Percentiles rank a stretch among this genome's conserved stretches.
phyloP scores from a whole-genome alignment of 192 early-diverging fungal species.

The Entomortierella beljakovae region DNA sequence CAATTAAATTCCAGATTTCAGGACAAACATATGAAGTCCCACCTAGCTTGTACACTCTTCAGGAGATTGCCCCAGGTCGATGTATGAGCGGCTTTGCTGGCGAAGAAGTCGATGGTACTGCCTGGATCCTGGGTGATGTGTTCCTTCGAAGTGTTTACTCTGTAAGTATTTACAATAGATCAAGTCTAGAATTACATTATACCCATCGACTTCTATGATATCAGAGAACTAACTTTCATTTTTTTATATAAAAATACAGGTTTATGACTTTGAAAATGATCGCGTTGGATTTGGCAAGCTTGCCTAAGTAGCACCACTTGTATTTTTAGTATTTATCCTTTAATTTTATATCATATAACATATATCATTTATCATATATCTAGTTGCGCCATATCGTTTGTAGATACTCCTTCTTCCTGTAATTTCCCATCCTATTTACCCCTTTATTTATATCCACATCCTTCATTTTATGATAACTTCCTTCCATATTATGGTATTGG shows the following conservation, averaged over 20 bases:
- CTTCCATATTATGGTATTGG: too few relatives aligned
- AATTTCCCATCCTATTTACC: too few relatives aligned
- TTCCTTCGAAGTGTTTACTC: conserved; percentile 49
- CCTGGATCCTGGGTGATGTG: conserved; percentile 52
- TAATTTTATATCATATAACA: too few relatives aligned
- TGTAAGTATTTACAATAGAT: too few relatives aligned
- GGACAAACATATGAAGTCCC: conserved; percentile 40
- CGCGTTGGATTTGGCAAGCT: conserved; percentile 45
- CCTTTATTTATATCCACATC: too few relatives aligned
- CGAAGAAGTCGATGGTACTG: conserved; percentile 44
- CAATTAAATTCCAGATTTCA: conserved; percentile 15
- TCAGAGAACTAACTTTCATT: too few relatives aligned
- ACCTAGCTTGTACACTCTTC: conserved; percentile 32
- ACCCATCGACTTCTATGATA: neutral
- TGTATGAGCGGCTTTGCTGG: conserved; percentile 54
- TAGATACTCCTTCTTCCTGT: too few relatives aligned
- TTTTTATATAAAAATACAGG: conserved; percentile 10
- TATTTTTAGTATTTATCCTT: too few relatives aligned
- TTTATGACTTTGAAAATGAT: conserved; percentile 49
- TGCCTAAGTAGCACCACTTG: neutral
- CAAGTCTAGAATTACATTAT: neutral
- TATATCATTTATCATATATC: too few relatives aligned
- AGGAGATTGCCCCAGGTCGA: conserved; percentile 45
- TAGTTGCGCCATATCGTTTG: too few relatives aligned
- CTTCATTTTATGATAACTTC: too few relatives aligned